These are phyloP conservation scores for Daldinia vernicosa DNA, from an alignment of 495 filamentous ascomycete species.

Conservation along the genomic window DNA sequence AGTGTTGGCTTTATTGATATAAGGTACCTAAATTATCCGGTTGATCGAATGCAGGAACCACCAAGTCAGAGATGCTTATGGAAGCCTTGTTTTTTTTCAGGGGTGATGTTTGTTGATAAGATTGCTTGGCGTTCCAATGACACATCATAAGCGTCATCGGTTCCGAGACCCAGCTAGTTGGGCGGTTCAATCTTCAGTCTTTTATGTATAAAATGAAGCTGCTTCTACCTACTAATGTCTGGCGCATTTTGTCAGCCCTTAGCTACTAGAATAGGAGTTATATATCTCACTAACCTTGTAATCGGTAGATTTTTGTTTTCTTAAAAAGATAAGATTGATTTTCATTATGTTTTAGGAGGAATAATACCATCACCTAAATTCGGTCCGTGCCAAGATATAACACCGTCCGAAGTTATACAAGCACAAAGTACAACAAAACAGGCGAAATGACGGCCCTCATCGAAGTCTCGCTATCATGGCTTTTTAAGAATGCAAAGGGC, in stretches of 20 bases:
- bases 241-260: neutral
- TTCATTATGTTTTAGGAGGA: neutral
- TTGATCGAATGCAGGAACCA: conserved; percentile 1
- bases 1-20: neutral
- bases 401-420: neutral
- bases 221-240: neutral
- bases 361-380: neutral
- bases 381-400: neutral
- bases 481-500: conserved; percentile 51
- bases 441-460: conserved; percentile 39
- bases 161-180: conserved; percentile 20
- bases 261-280: neutral
- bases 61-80: conserved; percentile 4
- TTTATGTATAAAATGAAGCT: neutral
- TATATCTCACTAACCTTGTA: neutral
- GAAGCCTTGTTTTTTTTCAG: conserved; percentile 3
- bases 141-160: conserved; percentile 35
- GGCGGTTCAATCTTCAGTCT: neutral
- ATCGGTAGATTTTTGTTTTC: neutral
- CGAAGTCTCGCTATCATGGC: conserved; percentile 51
- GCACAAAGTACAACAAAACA: conserved; percentile 1
- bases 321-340: neutral
- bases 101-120: conserved; percentile 10
- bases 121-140: conserved; percentile 15
- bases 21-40: conserved; percentile 13